A percentile compares a stretch with the other conserved stretches of the same genome.
These are phyloP conservation scores for Saprolegnia diclina DNA, from an alignment of 352 stramenopile species.

Conservation along the genomic window DNA sequence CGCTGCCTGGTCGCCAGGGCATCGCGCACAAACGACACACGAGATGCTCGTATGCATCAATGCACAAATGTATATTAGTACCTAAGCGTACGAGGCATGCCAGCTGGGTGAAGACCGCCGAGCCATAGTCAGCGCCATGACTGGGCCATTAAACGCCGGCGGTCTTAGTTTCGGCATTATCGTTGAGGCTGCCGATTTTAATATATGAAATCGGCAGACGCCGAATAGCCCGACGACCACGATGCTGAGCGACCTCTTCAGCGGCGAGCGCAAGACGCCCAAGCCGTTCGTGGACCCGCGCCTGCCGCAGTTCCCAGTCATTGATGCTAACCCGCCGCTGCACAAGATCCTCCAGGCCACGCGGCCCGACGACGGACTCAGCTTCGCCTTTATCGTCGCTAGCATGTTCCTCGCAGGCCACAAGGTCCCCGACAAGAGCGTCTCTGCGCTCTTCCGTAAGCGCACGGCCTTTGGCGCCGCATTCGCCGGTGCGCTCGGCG, in stretches of 20 bases:
- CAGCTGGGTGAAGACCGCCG: too few relatives aligned
- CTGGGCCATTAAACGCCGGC: too few relatives aligned
- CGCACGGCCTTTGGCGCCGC: neutral
- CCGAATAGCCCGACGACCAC: neutral
- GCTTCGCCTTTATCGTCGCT: constrained; percentile 9
- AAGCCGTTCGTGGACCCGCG: constrained; percentile 26
- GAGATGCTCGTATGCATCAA: too few relatives aligned
- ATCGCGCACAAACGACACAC: too few relatives aligned
- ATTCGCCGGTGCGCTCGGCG: neutral
- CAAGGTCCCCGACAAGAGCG: constrained; percentile 11
- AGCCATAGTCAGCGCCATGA: too few relatives aligned
- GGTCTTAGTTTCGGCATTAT: too few relatives aligned
- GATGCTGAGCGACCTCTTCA: constrained; percentile 3
- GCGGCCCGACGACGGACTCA: constrained; percentile 10
- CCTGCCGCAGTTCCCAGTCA: constrained; percentile 22
- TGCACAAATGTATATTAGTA: too few relatives aligned
- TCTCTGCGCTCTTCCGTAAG: constrained; percentile 2
- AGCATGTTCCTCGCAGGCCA: neutral
- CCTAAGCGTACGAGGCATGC: too few relatives aligned
- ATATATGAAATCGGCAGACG: neutral
- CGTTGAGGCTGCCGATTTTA: neutral
- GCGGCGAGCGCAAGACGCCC: constrained; percentile 17
- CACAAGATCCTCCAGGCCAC: constrained; percentile 16
- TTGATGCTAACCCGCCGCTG: constrained; percentile 16
- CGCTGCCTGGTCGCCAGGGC: too few relatives aligned